A percentile compares a stretch with the other conserved stretches of the same genome.
Conservation (phyloP, 1,284 basidiomycete genomes). For the Gomphus bonarii region DNA sequence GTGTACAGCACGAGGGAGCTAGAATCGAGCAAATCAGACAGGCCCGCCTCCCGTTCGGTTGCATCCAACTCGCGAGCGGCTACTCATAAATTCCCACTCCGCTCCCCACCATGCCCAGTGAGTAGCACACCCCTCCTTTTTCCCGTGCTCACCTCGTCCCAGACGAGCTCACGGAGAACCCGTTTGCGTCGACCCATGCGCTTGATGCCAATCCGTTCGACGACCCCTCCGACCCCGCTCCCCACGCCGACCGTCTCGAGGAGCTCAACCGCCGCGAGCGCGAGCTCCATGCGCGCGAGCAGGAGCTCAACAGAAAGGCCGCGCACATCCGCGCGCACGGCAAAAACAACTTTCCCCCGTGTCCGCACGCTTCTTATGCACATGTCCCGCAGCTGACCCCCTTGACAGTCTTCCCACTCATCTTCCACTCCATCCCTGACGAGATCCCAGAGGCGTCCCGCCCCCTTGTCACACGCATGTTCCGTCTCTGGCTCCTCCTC, state of each 20-base stretch:
- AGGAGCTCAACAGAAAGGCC: conserved; percentile 53
- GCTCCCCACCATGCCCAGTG: conserved; percentile 1
- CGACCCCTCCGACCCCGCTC: conserved; percentile 39
- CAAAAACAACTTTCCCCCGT: conserved; percentile 84
- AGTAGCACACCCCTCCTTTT: not conserved
- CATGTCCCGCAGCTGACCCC: conserved; percentile 14
- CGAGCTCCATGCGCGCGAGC: conserved; percentile 72
- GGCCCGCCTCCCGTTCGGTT: no score
- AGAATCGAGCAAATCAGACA: no score
- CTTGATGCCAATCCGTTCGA: conserved; percentile 79
- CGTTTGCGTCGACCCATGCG: conserved; percentile 74
- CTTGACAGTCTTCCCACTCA: conserved; percentile 75
- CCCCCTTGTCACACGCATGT: conserved; percentile 74
- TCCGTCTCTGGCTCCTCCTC: conserved; percentile 82
- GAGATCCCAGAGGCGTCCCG: conserved; percentile 83
- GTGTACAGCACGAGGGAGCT: no score
- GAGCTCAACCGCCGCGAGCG: conserved; percentile 65
- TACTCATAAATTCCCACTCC: no score
- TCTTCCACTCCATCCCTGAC: conserved; percentile 85
- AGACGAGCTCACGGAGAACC: conserved; percentile 38
- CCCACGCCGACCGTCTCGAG: conserved; percentile 31
- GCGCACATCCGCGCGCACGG: conserved; percentile 74
- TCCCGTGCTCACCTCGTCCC: not conserved
- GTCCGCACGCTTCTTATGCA: conserved; percentile 31
- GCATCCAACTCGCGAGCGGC: no score